These are phyloP conservation scores for Diplocarpon mali DNA, from an alignment of 2,329 filamentous ascomycete genomes.

Conservation along the genomic window DNA sequence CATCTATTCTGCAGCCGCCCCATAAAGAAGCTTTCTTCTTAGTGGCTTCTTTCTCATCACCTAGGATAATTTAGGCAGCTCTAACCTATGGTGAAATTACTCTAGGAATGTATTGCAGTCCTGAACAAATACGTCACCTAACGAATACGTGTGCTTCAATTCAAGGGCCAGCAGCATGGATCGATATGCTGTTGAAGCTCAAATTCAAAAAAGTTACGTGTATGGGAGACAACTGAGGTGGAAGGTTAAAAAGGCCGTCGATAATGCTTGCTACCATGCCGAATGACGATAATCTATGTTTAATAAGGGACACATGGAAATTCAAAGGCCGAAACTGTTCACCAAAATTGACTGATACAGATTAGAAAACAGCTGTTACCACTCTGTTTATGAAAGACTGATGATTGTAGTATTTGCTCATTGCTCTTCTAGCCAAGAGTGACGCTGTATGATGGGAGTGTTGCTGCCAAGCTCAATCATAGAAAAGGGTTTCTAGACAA, in stretches of 20 bases:
- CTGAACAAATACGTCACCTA: no score
- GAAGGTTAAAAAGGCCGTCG: constrained; percentile 7
- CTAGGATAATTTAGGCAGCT: not conserved
- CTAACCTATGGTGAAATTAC: constrained; percentile 5
- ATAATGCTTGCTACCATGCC: constrained; percentile 1
- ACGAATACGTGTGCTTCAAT: constrained; percentile 10
- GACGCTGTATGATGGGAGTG: no score
- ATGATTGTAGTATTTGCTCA: no score
- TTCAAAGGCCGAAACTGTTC: no score
- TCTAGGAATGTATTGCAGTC: not conserved
- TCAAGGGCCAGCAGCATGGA: constrained; percentile 8
- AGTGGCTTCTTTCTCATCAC: not conserved
- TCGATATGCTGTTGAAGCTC: no score
- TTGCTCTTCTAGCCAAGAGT: no score
- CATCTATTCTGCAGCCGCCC: constrained; percentile 8
- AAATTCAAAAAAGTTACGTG: constrained; percentile 6
- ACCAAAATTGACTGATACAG: no score
- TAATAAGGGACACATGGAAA: no score
- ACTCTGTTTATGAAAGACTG: no score
- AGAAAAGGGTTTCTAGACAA: no score
- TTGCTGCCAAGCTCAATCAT: no score
- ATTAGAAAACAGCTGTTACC: no score
- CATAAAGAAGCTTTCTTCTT: not conserved
- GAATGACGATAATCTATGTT: not conserved
- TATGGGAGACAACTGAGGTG: constrained; percentile 8